Evolutionary conservation across 495 filamentous ascomycete genomes (phyloP), one percentile per base, ranked within the genome.

Genomic region (Hypoxylon crocopeplum): DNA sequence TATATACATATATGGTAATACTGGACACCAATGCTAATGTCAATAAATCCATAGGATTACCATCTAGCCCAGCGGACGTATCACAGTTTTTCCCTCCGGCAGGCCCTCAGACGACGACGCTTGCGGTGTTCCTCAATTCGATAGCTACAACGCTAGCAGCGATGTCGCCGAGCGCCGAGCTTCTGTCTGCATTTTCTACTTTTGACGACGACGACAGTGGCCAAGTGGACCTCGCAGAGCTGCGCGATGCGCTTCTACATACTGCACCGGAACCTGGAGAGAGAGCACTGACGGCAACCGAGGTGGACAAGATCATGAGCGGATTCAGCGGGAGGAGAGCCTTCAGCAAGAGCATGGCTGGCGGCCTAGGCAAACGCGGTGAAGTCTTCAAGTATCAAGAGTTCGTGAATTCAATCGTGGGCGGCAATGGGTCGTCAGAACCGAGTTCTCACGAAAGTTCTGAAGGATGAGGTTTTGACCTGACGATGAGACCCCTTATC

Each of bases 131-230:
- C 68, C 80, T 98, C 12, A 90, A 88, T 59, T 86, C 84, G 6
- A 78, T 98, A 5, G 87, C 91, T 0, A 76, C 79, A 7, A 79
- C 89, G 0, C 76, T 98, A n/a, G 82, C 83, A 0, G 81, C 84
- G 0, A 75, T 97, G 13, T 91, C 88, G 0, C 84, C 87, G 2
- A 83, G 83, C 10, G 79, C 84, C 16, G 94, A 98, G 57, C 82
- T 98, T 0, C 64, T 88, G 1, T 91, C 89, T 5, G 94, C 95
- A 0, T 91, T 98, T 59, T 88, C 89, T 7, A 95, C 95, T 0
- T 98, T 98, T 62, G 94, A 98, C 65, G 90, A 95, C 58, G 91
- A 95, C 60, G 94, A 98, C 70, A 92, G 89, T 65, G 94, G 95
- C 6, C 91, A 96, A 70, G 84, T 98, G 24, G 91, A 97, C 66